A percentile compares a stretch with the other conserved stretches of the same genome.
Conservation (phyloP, 2,329 filamentous ascomycete genomes). For the Hyphodiscus sp. region DNA sequence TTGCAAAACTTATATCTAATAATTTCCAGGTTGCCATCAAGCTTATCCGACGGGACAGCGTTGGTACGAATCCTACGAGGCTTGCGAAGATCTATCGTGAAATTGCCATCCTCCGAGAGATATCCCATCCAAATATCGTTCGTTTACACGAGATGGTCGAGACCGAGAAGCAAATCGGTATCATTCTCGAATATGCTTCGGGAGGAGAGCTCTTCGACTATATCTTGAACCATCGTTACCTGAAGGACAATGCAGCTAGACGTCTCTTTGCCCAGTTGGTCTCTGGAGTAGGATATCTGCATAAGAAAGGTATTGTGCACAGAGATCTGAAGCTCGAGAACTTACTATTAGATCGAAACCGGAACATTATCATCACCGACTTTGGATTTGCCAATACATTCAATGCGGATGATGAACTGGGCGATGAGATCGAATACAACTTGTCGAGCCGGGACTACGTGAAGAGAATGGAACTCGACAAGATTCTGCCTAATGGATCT, state of each 20-base stretch:
- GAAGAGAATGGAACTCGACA: constrained; percentile 79
- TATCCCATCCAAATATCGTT: constrained; percentile 95
- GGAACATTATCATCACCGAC: constrained; percentile 99
- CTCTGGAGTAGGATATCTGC: constrained; percentile 92
- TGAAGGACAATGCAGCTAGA: constrained; percentile 88
- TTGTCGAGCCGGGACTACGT: constrained; percentile 83
- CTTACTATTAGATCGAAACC: constrained; percentile 85
- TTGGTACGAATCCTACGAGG: constrained; percentile 81
- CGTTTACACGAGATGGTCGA: constrained; percentile 97
- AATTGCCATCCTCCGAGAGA: constrained; percentile 80
- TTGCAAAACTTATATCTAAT: neutral
- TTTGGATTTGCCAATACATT: constrained; percentile 99
- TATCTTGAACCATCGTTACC: constrained; percentile 91
- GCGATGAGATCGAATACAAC: constrained; percentile 83
- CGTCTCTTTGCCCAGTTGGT: constrained; percentile 92
- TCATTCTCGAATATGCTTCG: constrained; percentile 96
- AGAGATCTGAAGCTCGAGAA: constrained; percentile 97
- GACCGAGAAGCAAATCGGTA: constrained; percentile 93
- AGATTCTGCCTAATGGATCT: constrained; percentile 64
- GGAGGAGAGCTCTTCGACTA: constrained; percentile 98
- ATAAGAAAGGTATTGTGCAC: constrained; percentile 98
- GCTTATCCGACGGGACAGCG: constrained; percentile 84
- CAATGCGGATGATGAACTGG: constrained; percentile 78
- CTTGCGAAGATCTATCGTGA: constrained; percentile 97
- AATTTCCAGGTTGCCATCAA: constrained; percentile 80